phyloP scores from a whole-genome alignment of 2,329 filamentous ascomycete genomes.

The Penicillium sp. region DNA sequence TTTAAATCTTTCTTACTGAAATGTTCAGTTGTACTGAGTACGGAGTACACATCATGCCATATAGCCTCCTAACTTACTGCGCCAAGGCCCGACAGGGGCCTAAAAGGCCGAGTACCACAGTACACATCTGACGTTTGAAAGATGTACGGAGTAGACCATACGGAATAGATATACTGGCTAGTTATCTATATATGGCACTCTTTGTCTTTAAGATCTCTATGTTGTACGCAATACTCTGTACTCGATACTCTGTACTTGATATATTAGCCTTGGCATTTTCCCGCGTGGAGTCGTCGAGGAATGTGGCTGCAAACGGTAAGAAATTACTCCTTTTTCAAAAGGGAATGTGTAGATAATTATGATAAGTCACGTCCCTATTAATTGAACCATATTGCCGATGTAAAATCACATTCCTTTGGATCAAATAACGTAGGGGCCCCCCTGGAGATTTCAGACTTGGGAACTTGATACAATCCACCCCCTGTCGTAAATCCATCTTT shows the following conservation, averaged over 20 bases:
- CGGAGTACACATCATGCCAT: neutral
- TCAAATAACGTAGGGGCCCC: slow-evolving; percentile 5
- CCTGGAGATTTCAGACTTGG: neutral
- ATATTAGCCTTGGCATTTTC: slow-evolving; percentile 10
- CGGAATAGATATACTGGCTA: neutral
- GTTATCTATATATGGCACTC: neutral
- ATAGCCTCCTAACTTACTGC: slow-evolving; percentile 2
- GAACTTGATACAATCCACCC: neutral
- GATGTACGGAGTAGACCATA: too few relatives aligned
- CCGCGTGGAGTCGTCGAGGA: slow-evolving; percentile 12
- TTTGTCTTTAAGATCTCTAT: neutral
- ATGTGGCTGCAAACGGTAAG: slow-evolving; percentile 10
- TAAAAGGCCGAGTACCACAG: neutral
- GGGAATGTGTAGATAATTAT: neutral
- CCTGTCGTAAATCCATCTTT: slow-evolving; percentile 4
- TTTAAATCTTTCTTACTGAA: neutral
- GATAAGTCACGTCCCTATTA: neutral
- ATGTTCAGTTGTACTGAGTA: too few relatives aligned
- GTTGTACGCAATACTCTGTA: neutral
- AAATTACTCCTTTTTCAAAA: neutral
- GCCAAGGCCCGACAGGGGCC: neutral
- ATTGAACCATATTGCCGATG: neutral
- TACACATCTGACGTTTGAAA: too few relatives aligned
- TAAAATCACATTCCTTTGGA: slow-evolving; percentile 12
- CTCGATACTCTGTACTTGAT: neutral